Percentiles rank a stretch among this genome's conserved stretches.
Evolutionary conservation across 805 yeast genomes (phyloP).

Genomic region (Lipomyces oligophaga): DNA sequence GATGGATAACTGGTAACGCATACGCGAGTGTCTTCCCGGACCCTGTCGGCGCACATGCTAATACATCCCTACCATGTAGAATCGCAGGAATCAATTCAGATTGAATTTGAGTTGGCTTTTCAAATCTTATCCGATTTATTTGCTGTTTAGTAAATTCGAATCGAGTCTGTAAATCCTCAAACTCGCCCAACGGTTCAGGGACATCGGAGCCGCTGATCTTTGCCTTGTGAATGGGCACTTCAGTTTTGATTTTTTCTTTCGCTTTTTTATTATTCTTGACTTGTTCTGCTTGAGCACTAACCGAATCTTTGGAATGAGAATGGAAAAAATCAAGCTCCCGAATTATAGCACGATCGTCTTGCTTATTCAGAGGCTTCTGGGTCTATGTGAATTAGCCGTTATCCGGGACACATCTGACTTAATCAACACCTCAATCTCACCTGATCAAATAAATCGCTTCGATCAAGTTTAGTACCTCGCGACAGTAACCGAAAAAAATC

Average conservation of each 20-base stretch:
- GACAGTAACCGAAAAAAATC: slow-evolving; percentile 83
- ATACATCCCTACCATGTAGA: slow-evolving; percentile 64
- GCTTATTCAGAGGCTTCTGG: slow-evolving; percentile 43
- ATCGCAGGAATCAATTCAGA: slow-evolving; percentile 81
- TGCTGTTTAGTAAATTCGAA: slow-evolving; percentile 60
- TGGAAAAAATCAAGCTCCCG: slow-evolving; percentile 77
- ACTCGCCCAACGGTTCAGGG: slow-evolving; percentile 89
- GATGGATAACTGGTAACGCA: slow-evolving; percentile 73
- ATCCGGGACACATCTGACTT: neutral
- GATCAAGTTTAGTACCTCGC: slow-evolving; percentile 78
- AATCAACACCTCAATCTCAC: neutral
- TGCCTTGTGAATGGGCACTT: slow-evolving; percentile 48
- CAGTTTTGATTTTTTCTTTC: slow-evolving; percentile 35
- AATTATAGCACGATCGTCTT: slow-evolving; percentile 46
- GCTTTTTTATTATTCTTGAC: slow-evolving; percentile 1
- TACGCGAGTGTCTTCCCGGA: slow-evolving; percentile 96
- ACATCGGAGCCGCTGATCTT: slow-evolving; percentile 80
- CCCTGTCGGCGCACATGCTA: slow-evolving; percentile 98
- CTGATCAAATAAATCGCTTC: slow-evolving; percentile 29
- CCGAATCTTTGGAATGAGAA: slow-evolving; percentile 40
- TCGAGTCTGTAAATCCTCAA: slow-evolving; percentile 70
- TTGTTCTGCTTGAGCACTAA: slow-evolving; percentile 38
- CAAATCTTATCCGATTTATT: slow-evolving; percentile 59
- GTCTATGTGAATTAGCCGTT: slow-evolving; percentile 33
- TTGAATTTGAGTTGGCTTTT: slow-evolving; percentile 90